Conservation (phyloP, 2,329 filamentous ascomycete genomes). For the Dichotomopilus funicola region DNA sequence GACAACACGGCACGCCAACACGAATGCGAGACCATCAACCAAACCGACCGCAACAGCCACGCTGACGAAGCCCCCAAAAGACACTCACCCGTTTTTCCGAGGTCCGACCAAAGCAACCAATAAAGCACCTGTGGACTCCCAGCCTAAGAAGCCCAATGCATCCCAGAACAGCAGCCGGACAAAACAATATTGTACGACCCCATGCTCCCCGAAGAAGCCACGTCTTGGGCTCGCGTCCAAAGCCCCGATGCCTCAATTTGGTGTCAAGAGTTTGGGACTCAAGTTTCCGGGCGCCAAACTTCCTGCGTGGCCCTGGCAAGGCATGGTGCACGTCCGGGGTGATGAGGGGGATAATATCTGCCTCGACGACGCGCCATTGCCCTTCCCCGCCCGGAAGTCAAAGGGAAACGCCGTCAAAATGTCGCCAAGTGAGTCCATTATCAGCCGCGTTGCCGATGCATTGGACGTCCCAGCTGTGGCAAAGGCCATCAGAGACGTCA, state of each 20-base stretch:
- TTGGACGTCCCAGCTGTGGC: slow-evolving; percentile 34
- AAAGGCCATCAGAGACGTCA: slow-evolving; percentile 30
- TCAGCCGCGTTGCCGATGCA: slow-evolving; percentile 31
- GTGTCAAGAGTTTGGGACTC: slow-evolving; percentile 38
- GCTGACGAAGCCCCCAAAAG: slow-evolving; percentile 26
- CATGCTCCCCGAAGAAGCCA: slow-evolving; percentile 43
- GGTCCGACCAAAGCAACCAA: slow-evolving; percentile 28
- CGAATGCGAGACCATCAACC: slow-evolving; percentile 10
- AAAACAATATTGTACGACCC: slow-evolving; percentile 47
- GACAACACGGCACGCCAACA: slow-evolving; percentile 26
- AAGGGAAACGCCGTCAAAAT: slow-evolving; percentile 43
- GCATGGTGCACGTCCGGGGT: slow-evolving; percentile 57
- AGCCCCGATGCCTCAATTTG: slow-evolving; percentile 36
- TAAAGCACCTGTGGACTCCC: slow-evolving; percentile 8
- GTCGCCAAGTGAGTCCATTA: slow-evolving; percentile 36
- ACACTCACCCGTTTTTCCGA: slow-evolving; percentile 39
- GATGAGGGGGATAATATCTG: slow-evolving; percentile 4
- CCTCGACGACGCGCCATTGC: not conserved
- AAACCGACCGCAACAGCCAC: slow-evolving; percentile 24
- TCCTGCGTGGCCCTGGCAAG: slow-evolving; percentile 65
- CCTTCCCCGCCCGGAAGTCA: slow-evolving; percentile 36
- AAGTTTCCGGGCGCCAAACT: slow-evolving; percentile 61
- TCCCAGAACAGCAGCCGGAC: slow-evolving; percentile 23
- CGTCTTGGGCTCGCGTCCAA: slow-evolving; percentile 26
- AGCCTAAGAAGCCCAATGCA: slow-evolving; percentile 8